Conservation (phyloP, 1,284 basidiomycete genomes). For the Trichosporon ovoides region DNA sequence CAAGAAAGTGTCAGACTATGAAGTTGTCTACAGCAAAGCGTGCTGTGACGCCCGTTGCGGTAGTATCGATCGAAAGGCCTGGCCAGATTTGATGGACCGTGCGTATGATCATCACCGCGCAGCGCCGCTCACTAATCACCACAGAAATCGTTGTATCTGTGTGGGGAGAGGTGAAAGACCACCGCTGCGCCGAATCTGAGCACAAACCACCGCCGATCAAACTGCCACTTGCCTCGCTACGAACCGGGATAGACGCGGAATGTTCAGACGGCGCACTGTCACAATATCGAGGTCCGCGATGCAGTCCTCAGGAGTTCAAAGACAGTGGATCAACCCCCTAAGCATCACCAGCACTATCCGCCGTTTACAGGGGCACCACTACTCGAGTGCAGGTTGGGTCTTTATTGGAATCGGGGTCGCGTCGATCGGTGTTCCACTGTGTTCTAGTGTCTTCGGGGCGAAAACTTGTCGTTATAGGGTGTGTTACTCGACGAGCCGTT, state of each 20-base stretch:
- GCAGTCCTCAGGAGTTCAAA: neutral
- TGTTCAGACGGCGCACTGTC: neutral
- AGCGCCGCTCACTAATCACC: neutral
- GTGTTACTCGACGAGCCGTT: neutral
- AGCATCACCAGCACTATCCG: neutral
- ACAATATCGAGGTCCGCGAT: neutral
- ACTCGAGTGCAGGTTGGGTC: neutral
- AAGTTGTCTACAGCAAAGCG: neutral
- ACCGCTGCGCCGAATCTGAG: neutral
- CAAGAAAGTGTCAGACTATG: no score
- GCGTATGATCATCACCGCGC: neutral
- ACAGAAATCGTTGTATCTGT: neutral
- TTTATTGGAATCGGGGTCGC: neutral
- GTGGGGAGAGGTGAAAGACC: neutral
- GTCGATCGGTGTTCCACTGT: neutral
- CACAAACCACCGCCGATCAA: neutral
- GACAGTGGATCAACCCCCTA: neutral
- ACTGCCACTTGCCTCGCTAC: slow-evolving; percentile 1
- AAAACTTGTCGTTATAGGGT: neutral
- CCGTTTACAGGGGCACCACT: neutral
- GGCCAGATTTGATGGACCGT: neutral
- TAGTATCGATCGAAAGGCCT: neutral
- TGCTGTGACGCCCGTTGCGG: neutral
- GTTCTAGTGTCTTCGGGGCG: neutral
- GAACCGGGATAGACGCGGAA: neutral